These are phyloP conservation scores for Cystobasidium onofrii DNA, from an alignment of 768 basidiomycete species.

Conservation along the genomic window DNA sequence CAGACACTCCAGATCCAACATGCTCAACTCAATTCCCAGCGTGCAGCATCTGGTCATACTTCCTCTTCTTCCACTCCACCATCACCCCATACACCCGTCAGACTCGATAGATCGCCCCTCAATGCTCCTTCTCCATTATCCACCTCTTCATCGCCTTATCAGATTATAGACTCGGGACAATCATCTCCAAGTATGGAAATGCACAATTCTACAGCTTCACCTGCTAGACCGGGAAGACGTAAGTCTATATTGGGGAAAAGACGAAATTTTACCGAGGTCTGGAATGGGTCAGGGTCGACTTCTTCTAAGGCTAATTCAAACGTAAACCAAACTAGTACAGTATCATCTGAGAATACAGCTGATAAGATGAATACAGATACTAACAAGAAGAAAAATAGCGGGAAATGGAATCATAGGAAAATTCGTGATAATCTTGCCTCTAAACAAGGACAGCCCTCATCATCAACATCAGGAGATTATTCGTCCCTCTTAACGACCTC, in stretches of 20 bases:
- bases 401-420: neutral
- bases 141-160: neutral
- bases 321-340: too few relatives aligned
- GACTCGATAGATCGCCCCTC: neutral
- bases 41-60: neutral
- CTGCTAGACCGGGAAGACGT: neutral
- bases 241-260: neutral
- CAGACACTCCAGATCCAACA: neutral
- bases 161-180: neutral
- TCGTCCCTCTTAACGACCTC: conserved; percentile 7
- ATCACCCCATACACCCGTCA: neutral
- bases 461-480: conserved; percentile 5
- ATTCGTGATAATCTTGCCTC: neutral
- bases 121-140: neutral
- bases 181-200: neutral
- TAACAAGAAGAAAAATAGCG: neutral
- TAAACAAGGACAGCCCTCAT: neutral
- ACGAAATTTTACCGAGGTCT: neutral
- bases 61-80: neutral
- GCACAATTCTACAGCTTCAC: neutral
- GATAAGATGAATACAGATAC: too few relatives aligned
- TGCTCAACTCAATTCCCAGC: neutral
- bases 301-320: too few relatives aligned
- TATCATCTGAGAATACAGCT: too few relatives aligned
- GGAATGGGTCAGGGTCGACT: neutral